phyloP scores from a whole-genome alignment of 2,329 filamentous ascomycete genomes.

The Fusarium xylarioides region DNA sequence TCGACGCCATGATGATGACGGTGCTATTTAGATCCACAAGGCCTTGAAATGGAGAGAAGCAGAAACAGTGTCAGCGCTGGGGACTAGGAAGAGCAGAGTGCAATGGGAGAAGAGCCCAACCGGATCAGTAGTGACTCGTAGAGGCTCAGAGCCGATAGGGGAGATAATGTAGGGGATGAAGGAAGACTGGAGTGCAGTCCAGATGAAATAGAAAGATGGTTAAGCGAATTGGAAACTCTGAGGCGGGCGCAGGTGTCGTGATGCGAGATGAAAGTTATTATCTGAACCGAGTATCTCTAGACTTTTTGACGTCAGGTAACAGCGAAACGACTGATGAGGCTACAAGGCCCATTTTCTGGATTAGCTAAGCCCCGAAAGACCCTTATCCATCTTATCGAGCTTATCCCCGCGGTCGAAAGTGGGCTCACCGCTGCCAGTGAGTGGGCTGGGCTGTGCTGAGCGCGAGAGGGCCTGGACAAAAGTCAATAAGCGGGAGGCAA shows the following conservation, averaged over 20 bases:
- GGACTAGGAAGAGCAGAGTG: conserved; percentile 41
- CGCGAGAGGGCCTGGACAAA: conserved; percentile 28
- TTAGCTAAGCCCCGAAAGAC: conserved; percentile 40
- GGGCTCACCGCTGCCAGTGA: conserved; percentile 23
- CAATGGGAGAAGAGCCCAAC: conserved; percentile 54
- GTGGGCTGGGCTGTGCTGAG: conserved; percentile 3
- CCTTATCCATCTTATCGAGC: conserved; percentile 36
- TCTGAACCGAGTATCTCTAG: conserved; percentile 17
- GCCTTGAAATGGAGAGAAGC: conserved; percentile 29
- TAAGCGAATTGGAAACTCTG: not conserved
- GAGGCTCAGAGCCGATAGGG: conserved; percentile 44
- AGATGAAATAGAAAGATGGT: not conserved
- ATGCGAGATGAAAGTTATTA: conserved; percentile 8
- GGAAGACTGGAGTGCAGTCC: conserved; percentile 13
- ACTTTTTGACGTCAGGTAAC: conserved; percentile 37
- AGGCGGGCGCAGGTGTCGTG: not conserved
- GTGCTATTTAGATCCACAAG: conserved; percentile 31
- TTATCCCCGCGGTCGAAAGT: conserved; percentile 28
- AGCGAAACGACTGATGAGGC: conserved; percentile 11
- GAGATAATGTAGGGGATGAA: conserved; percentile 7
- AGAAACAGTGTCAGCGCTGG: conserved; percentile 50
- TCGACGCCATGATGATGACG: conserved; percentile 56
- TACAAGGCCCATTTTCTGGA: conserved; percentile 15
- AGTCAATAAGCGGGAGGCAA: conserved; percentile 37
- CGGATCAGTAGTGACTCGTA: conserved; percentile 53